Evolutionary conservation across 495 filamentous ascomycete species (phyloP).

Genomic region (Podospora didyma): DNA sequence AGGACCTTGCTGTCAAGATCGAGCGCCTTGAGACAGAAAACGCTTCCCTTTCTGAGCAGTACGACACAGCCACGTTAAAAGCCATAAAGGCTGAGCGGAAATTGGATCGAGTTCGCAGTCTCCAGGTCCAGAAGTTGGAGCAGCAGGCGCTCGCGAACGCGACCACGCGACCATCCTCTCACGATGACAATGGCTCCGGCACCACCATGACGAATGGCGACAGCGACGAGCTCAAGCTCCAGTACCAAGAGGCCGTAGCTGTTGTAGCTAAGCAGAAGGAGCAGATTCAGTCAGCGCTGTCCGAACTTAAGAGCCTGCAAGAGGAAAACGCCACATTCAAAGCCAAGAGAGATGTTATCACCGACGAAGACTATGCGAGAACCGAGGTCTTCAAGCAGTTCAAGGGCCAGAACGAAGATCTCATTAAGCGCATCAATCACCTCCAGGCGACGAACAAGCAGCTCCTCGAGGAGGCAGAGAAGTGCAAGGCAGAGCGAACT

Average conservation of each 20-base stretch:
- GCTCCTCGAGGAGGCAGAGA: slow-evolving; percentile 79
- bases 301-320: slow-evolving; percentile 74
- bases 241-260: slow-evolving; percentile 68
- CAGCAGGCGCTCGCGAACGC: slow-evolving; percentile 72
- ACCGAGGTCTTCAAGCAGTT: slow-evolving; percentile 91
- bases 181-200: slow-evolving; percentile 54
- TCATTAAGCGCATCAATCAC: slow-evolving; percentile 86
- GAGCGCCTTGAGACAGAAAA: slow-evolving; percentile 75
- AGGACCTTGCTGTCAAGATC: slow-evolving; percentile 70
- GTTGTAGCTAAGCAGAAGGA: slow-evolving; percentile 77
- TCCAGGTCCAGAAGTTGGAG: slow-evolving; percentile 88
- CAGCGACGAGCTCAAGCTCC: slow-evolving; percentile 53
- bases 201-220: slow-evolving; percentile 56
- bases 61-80: slow-evolving; percentile 79
- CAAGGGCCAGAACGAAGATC: slow-evolving; percentile 85
- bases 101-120: slow-evolving; percentile 79
- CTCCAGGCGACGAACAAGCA: slow-evolving; percentile 85
- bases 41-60: slow-evolving; percentile 73
- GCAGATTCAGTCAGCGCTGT: slow-evolving; percentile 72
- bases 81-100: slow-evolving; percentile 95
- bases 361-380: slow-evolving; percentile 89
- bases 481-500: slow-evolving; percentile 77
- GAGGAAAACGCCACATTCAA: slow-evolving; percentile 69
- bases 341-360: slow-evolving; percentile 56
- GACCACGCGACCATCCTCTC: slow-evolving; percentile 46